Percentiles rank a stretch among this genome's conserved stretches.
Evolutionary conservation across 129 eudicot genomes (phyloP).

Genomic region (Silybum marianum): DNA sequence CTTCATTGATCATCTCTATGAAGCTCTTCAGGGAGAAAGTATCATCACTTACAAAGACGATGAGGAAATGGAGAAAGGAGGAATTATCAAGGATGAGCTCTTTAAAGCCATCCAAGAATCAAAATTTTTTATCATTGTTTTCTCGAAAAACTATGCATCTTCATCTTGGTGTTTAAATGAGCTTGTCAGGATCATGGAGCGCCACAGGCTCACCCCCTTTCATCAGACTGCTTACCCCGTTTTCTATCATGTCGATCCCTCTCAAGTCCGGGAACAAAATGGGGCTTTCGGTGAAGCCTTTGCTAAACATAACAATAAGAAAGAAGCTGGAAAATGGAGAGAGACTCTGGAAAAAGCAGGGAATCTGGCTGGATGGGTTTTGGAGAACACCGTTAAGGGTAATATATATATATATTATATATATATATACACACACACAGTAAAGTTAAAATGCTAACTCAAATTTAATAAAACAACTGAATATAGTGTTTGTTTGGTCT

Average conservation of each 20-base stretch:
- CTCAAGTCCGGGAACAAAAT: constrained; percentile 5
- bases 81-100: background rate
- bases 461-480: no score
- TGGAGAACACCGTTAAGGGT: constrained; percentile 19
- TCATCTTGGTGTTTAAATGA: no score
- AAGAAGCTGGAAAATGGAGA: background rate
- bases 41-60: no score
- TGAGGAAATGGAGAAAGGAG: no score
- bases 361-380: constrained; percentile 14
- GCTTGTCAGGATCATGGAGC: constrained; percentile 7
- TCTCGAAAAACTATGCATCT: no score
- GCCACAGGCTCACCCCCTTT: background rate
- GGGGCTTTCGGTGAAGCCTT: background rate
- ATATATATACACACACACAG: no score
- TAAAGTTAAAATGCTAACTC: no score
- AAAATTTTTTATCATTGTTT: background rate
- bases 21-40: no score
- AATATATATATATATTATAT: background rate
- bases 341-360: constrained; percentile 5
- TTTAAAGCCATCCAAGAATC: background rate
- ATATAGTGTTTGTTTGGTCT: no score
- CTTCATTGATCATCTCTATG: no score
- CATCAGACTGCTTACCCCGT: background rate
- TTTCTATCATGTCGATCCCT: constrained; percentile 1
- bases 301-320: background rate